A percentile compares a stretch with the other conserved stretches of the same genome.
Evolutionary conservation across 441 rosid genomes (phyloP).

Genomic region (Sinapis alba): DNA sequence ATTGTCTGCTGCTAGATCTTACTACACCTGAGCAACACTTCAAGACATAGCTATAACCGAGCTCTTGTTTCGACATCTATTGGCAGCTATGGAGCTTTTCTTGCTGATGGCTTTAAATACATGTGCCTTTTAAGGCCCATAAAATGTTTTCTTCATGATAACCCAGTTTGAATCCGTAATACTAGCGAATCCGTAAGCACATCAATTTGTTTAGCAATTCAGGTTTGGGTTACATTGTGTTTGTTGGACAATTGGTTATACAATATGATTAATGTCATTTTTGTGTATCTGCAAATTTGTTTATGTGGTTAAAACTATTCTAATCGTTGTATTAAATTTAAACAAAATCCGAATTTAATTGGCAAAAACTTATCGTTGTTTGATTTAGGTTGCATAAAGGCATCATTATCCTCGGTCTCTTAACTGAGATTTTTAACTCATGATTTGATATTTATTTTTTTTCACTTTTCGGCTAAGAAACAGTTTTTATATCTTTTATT

Average conservation of each 20-base stretch:
- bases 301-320: not conserved
- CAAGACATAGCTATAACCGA: too few relatives aligned
- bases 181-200: too few relatives aligned
- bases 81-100: constrained; percentile 80
- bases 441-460: too few relatives aligned
- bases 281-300: not conserved
- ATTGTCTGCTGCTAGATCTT: too few relatives aligned
- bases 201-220: too few relatives aligned
- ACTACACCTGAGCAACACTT: too few relatives aligned
- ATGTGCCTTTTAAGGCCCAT: constrained; percentile 45
- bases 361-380: not conserved
- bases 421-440: too few relatives aligned
- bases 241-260: not conserved
- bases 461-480: too few relatives aligned
- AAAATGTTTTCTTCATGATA: not conserved
- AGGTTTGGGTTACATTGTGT: not conserved
- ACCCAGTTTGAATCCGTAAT: not conserved
- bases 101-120: constrained; percentile 92
- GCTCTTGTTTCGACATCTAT: too few relatives aligned
- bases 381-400: not conserved
- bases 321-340: not conserved
- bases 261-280: not conserved
- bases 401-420: too few relatives aligned
- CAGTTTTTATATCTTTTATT: too few relatives aligned
- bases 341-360: not conserved